Evolutionary conservation across 805 yeast species (phyloP).

Genomic region (Maudiozyma turicensis): DNA sequence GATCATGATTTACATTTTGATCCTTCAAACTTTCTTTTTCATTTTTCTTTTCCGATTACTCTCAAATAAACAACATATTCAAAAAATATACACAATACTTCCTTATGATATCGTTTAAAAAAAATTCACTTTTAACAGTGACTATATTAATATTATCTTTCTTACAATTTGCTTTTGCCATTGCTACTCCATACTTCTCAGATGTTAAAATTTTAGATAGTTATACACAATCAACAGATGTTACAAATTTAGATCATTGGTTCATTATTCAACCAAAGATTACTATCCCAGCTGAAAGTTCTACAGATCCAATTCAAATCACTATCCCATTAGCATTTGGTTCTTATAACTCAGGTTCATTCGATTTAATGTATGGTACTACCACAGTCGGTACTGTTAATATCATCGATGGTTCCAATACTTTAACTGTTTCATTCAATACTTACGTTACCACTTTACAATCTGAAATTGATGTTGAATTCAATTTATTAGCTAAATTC

Average conservation of each 20-base stretch:
- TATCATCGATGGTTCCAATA: constrained; percentile 12
- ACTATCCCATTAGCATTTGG: constrained; percentile 19
- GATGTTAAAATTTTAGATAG: constrained; percentile 19
- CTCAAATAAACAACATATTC: too few species aligned
- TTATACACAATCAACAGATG: constrained; percentile 13
- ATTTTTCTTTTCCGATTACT: too few species aligned
- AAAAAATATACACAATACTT: background rate
- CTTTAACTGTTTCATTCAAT: constrained; percentile 14
- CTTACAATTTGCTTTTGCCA: background rate
- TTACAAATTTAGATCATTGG: constrained; percentile 22
- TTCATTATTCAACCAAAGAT: constrained; percentile 21
- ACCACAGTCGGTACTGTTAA: constrained; percentile 14
- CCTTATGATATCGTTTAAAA: constrained; percentile 1
- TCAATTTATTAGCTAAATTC: constrained; percentile 21
- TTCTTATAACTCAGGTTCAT: constrained; percentile 14
- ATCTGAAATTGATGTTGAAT: constrained; percentile 13
- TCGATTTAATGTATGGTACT: constrained; percentile 11
- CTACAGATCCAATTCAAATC: constrained; percentile 11
- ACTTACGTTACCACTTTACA: constrained; percentile 1
- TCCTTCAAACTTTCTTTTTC: too few species aligned
- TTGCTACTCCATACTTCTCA: constrained; percentile 11
- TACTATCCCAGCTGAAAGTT: constrained; percentile 14
- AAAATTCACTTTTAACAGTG: background rate
- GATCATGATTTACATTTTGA: too few species aligned
- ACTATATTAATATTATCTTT: background rate